phyloP scores from a whole-genome alignment of 2,329 filamentous ascomycete species.

The Exophiala sideris region DNA sequence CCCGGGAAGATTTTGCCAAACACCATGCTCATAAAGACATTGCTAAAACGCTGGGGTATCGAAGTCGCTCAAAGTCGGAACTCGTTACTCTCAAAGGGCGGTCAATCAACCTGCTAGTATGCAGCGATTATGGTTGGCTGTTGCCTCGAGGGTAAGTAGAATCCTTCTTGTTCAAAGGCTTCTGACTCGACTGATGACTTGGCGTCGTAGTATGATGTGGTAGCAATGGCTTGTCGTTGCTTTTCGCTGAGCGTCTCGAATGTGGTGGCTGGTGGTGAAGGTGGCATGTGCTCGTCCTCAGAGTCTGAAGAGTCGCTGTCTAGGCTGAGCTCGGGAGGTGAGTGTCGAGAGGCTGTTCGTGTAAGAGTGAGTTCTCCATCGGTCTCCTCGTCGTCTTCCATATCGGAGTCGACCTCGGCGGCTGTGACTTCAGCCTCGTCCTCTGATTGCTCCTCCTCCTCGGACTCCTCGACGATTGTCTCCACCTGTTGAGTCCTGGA shows the following conservation, averaged over 20 bases:
- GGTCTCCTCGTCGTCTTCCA: slow-evolving; percentile 55
- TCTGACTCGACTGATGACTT: slow-evolving; percentile 29
- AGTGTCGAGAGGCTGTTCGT: slow-evolving; percentile 64
- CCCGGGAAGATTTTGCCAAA: slow-evolving; percentile 1
- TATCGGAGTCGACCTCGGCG: slow-evolving; percentile 48
- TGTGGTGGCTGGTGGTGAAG: slow-evolving; percentile 59
- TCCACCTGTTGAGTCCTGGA: slow-evolving; percentile 79
- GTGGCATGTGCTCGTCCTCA: slow-evolving; percentile 72
- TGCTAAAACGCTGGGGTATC: slow-evolving; percentile 23
- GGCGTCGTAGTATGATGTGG: slow-evolving; percentile 38
- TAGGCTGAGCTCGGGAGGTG: slow-evolving; percentile 66
- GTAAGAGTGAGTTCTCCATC: slow-evolving; percentile 65
- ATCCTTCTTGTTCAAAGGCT: slow-evolving; percentile 47
- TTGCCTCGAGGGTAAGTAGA: slow-evolving; percentile 45
- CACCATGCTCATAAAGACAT: slow-evolving; percentile 23
- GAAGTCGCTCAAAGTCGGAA: slow-evolving; percentile 12
- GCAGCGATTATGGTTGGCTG: slow-evolving; percentile 48
- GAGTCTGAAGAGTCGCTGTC: slow-evolving; percentile 60
- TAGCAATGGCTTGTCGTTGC: slow-evolving; percentile 44
- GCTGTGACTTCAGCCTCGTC: slow-evolving; percentile 58
- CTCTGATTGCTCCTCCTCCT: slow-evolving; percentile 60
- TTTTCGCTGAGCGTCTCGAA: slow-evolving; percentile 61
- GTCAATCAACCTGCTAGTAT: slow-evolving; percentile 38
- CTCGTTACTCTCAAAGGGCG: slow-evolving; percentile 21
- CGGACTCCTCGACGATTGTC: slow-evolving; percentile 66